Evolutionary conservation across 2,329 filamentous ascomycete genomes (phyloP).

Genomic region (Pseudogymnoascus sp.): DNA sequence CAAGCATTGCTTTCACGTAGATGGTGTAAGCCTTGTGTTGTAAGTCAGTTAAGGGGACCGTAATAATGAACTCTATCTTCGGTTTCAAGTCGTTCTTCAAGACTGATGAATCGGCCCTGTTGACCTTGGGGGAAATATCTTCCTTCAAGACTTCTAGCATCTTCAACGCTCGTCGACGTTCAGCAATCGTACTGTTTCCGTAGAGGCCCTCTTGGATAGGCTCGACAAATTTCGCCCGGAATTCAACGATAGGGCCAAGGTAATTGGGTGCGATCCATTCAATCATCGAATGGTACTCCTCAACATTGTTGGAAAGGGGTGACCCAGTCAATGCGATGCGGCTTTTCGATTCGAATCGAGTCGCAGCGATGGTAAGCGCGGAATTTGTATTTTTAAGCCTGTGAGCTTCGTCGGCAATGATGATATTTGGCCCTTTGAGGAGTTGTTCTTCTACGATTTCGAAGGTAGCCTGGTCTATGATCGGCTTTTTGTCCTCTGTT

Average conservation of each 20-base stretch:
- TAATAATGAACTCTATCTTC: conserved; percentile 77
- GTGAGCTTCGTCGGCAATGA: conserved; percentile 83
- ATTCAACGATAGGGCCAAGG: conserved; percentile 59
- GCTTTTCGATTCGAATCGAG: conserved; percentile 53
- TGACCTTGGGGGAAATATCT: conserved; percentile 67
- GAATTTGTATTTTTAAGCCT: conserved; percentile 58
- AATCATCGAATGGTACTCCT: conserved; percentile 80
- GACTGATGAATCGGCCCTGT: conserved; percentile 62
- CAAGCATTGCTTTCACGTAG: conserved; percentile 36
- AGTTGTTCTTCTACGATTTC: conserved; percentile 40
- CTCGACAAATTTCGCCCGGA: conserved; percentile 57
- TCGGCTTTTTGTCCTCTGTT: conserved; percentile 21
- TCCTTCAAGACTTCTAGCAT: conserved; percentile 62
- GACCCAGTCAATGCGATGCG: conserved; percentile 83
- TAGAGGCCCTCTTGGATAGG: conserved; percentile 68
- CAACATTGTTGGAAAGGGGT: conserved; percentile 73
- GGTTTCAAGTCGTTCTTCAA: conserved; percentile 58
- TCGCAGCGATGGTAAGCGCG: conserved; percentile 43
- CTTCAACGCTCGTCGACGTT: conserved; percentile 53
- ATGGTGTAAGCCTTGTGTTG: conserved; percentile 55
- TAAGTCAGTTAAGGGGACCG: conserved; percentile 55
- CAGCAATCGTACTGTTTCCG: conserved; percentile 45
- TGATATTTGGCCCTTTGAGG: conserved; percentile 55
- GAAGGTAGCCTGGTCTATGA: conserved; percentile 26
- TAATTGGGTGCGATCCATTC: conserved; percentile 78